Base-by-base conservation (phyloP, 129 eudicot genomes). In the Scalesia atractyloides region DNA sequence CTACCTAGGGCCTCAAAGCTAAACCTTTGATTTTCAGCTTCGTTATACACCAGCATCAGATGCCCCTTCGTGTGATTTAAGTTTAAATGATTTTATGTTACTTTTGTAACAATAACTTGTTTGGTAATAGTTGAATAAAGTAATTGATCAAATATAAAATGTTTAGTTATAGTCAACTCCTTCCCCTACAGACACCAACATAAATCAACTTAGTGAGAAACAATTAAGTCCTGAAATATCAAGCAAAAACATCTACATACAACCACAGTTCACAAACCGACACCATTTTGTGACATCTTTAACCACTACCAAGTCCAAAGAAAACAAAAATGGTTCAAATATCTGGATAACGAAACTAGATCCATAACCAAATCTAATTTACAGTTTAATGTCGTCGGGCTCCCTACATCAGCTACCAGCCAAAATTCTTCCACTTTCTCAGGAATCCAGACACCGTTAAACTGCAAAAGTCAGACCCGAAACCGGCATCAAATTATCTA, bases 211-310 rank as follows among this genome's bases (percentile, higher is more conserved):
- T 44, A 41, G 24, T 34, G 64, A 70, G 33, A 16, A 60, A 15
- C 73, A 49, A 44, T 26, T 9, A 60, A 61, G 69, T 73, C 61
- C 48, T 50, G 24, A 60, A 14, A 73, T 13, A 66, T 76, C 58
- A 73, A 60, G 69, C 73, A 68, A 67, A 76, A 76, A 33, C 66
- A 16, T 39, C 80, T 76, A 76, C 74, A 58, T 66, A 75, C 72
- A 74, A 74, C 53, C 79, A 74, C 10, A 19, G 60, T 39, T 54
- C 54, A 60, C 51, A 59, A 58, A 24, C 12, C 37, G 9, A 5
- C 68, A 72, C 33, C 24, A 49, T 16, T 71, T 20, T 26, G 56
- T 71, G 56, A 56, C 24, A 17, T 62, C 60, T 63, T 50, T 9
- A 66, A 49, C 30, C 44, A 53, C 67, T 43, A 48, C 20, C 80